Base-by-base conservation (phyloP, 2,329 filamentous ascomycete species). In the Aurifilum marmelostoma region DNA sequence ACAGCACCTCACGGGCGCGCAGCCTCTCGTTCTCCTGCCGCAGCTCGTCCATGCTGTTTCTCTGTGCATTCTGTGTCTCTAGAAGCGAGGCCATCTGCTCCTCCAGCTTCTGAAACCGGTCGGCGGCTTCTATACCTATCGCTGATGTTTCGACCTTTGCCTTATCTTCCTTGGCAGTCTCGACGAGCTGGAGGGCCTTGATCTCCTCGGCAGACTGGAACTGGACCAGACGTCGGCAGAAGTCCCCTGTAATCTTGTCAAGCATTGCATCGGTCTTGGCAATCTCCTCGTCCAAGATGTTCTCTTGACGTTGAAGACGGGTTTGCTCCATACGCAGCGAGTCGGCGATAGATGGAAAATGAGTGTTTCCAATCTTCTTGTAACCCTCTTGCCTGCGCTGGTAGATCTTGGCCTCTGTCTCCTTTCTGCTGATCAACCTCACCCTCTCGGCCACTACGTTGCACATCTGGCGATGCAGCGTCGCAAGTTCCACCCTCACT, bases 121-220 rank as follows among this genome's bases (percentile, higher is more conserved):
- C 63, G n/a, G 52, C 39, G 11, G 56, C 56, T 34, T 32, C n/a
- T 11, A 29, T 12, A 21, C 8, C 58, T 18, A 56, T 52, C 43
- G 59, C 41, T 8, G 59, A 41, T 8, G 21, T 27, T 39, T 7
- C 29, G 27, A 14, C 37, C 1, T 27, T 50, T 7, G 12, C 63
- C 43, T 52, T 12, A 11, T 65, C 69, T 18, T 12, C 47, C 43
- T 69, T 71, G 41, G 39, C 58, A 6, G 6, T 32, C 12, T 71
- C 67, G 47, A 71, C 24, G 16, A 65, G n/a, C 41, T 71, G 69
- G 32, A 60, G 67, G 18, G 37, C 43, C 64, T 67, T 71, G 60
- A 69, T 59, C 37, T 71, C 64, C 63, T 41, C 47, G 37, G 69
- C 29, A 21, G 64, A 67, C 37, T 67, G 50, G 21, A 59, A 34